Evolutionary conservation across 768 basidiomycete genomes (phyloP), one percentile per base, ranked within the genome.

Genomic region (Lactarius sanguifluus): DNA sequence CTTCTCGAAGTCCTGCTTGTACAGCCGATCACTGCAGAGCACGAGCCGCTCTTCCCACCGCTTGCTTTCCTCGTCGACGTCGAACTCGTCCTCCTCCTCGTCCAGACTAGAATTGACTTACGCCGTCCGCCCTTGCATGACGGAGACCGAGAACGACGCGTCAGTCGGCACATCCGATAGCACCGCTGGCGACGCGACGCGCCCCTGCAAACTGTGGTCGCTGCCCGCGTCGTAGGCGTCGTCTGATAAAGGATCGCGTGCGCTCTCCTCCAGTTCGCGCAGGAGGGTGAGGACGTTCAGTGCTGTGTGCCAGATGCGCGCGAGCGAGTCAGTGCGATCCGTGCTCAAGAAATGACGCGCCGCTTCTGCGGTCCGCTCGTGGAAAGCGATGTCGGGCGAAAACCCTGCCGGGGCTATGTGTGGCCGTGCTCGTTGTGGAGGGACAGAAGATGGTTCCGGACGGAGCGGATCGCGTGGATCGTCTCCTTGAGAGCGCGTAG

Each of bases 31-130:
- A 34, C 88, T 87, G 30, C 90, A 89, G 15, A 94, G 79, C 0
- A 92, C 87, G 13, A 94, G 81, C 43, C 86, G 80, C 72, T 93
- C 90, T 71, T 94, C 92, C 92, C 92, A 94, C n/a, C 81, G 78
- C 71, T 85, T 83, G 58, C 73, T 30, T 3, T 30, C 28, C 30
- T 30, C 30, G 30, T 30, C 30, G 30, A 30, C 30, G 5, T 30
- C 30, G 30, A 30, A 30, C 5, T 30, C 30, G 30, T 30, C 71
- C 40, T 76, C 83, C 59, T 89, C 88, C 67, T 91, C 89, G 68
- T 91, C 89, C 92, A 94, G 1, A 94, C 90, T 0, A 90, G 89
- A 9, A 94, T 81, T 20, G 81, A 81, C 70, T 86, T 84, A 45
- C 79, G 77, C 34, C 83, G 80, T 7, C 90, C 90, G 65, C 87